Evolutionary conservation across 2,329 filamentous ascomycete species (phyloP).

Genomic region (Aspergillus sp.): DNA sequence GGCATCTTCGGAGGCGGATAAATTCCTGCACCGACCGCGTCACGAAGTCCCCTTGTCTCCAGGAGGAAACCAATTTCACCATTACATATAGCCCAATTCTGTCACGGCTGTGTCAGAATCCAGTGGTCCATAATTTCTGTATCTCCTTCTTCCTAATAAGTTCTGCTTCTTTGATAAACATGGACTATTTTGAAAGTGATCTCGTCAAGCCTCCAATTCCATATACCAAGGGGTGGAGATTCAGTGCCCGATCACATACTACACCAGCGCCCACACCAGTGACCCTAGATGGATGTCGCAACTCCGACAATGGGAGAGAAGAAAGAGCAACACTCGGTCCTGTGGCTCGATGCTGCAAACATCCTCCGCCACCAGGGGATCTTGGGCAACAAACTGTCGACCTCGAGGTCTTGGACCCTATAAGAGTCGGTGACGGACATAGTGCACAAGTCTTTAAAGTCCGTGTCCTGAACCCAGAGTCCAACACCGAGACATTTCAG

Average conservation of each 20-base stretch:
- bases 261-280: background rate
- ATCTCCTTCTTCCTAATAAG: too few relatives aligned
- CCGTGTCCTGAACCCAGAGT: background rate
- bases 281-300: background rate
- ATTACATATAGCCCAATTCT: too few relatives aligned
- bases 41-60: too few relatives aligned
- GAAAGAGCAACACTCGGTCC: background rate
- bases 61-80: too few relatives aligned
- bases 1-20: too few relatives aligned
- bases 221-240: background rate
- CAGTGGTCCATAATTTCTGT: too few relatives aligned
- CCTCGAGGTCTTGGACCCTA: background rate
- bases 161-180: background rate
- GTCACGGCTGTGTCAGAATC: too few relatives aligned
- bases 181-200: background rate
- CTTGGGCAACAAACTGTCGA: background rate
- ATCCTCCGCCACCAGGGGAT: background rate
- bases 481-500: background rate
- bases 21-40: too few relatives aligned
- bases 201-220: background rate
- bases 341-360: background rate
- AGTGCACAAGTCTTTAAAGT: background rate
- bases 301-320: background rate
- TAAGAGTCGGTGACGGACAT: background rate
- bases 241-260: background rate